These are phyloP conservation scores for Saccharomycopsis fermentans DNA, from an alignment of 805 yeast genomes.

Conservation along the genomic window DNA sequence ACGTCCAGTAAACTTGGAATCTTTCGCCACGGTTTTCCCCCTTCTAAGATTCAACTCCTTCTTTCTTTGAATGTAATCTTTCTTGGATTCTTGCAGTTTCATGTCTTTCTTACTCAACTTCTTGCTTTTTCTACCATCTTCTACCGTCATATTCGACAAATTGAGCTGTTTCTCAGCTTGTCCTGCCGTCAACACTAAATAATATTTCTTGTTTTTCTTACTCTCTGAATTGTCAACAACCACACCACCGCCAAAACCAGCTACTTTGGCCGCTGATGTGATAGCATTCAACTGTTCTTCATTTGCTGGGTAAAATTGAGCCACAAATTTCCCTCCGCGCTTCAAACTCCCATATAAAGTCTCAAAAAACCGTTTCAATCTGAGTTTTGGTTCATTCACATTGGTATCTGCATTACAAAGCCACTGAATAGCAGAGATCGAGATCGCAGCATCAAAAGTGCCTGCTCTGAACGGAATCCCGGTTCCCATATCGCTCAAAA, in stretches of 20 bases:
- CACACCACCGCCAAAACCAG: conserved; percentile 95
- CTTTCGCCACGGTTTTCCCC: conserved; percentile 82
- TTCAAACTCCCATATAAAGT: conserved; percentile 76
- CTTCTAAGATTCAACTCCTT: conserved; percentile 87
- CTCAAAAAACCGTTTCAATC: conserved; percentile 76
- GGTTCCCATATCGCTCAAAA: conserved; percentile 84
- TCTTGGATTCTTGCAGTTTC: conserved; percentile 59
- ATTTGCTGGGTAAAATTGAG: conserved; percentile 91
- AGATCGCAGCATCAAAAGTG: conserved; percentile 90
- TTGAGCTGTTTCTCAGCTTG: conserved; percentile 64
- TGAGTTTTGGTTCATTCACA: conserved; percentile 69
- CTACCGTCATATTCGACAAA: conserved; percentile 72
- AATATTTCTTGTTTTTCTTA: conserved; percentile 83
- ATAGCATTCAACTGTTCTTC: conserved; percentile 77
- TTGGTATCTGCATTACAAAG: conserved; percentile 89
- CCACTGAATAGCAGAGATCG: conserved; percentile 96
- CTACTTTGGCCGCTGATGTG: conserved; percentile 74
- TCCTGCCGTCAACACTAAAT: conserved; percentile 84
- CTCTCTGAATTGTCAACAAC: conserved; percentile 91
- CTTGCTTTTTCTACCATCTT: conserved; percentile 29
- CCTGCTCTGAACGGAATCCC: conserved; percentile 97
- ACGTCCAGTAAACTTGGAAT: conserved; percentile 88
- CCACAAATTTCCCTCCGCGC: conserved; percentile 95
- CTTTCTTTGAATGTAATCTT: conserved; percentile 80
- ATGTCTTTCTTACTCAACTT: conserved; percentile 30